These are phyloP conservation scores for Tylopilus cervinicoccineus DNA, from an alignment of 768 basidiomycete genomes.

Conservation along the genomic window DNA sequence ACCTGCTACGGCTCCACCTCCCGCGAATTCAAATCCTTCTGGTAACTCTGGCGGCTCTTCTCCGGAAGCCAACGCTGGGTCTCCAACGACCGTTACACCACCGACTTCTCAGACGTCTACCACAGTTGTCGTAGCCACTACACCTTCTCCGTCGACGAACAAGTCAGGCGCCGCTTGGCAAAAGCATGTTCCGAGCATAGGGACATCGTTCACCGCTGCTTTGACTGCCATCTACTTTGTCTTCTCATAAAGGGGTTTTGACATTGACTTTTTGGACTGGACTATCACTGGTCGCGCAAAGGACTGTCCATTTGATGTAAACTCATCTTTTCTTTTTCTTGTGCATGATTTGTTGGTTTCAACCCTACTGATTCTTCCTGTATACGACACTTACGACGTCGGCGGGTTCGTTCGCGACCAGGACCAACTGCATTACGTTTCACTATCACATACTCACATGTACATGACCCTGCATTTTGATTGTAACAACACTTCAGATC, in stretches of 20 bases:
- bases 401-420: slow-evolving; percentile 9
- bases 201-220: slow-evolving; percentile 14
- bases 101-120: slow-evolving; percentile 2
- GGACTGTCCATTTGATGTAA: slow-evolving; percentile 6
- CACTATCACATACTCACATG: slow-evolving; percentile 17
- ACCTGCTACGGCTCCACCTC: background rate
- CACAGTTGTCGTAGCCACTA: slow-evolving; percentile 4
- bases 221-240: slow-evolving; percentile 15
- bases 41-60: background rate
- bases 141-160: slow-evolving; percentile 8
- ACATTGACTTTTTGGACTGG: slow-evolving; percentile 8
- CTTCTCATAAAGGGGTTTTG: slow-evolving; percentile 19
- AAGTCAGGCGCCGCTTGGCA: slow-evolving; percentile 25
- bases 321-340: slow-evolving; percentile 12
- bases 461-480: slow-evolving; percentile 22
- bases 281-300: slow-evolving; percentile 3
- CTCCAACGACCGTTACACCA: background rate
- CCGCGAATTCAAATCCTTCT: background rate
- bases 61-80: background rate
- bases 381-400: slow-evolving; percentile 20
- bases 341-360: slow-evolving; percentile 11
- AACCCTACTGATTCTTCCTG: background rate
- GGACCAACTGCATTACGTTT: slow-evolving; percentile 10
- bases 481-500: slow-evolving; percentile 15
- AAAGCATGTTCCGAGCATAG: slow-evolving; percentile 15